These are phyloP conservation scores for Exophiala dermatitidis DNA, from an alignment of 2,329 filamentous ascomycete species.

Conservation along the genomic window DNA sequence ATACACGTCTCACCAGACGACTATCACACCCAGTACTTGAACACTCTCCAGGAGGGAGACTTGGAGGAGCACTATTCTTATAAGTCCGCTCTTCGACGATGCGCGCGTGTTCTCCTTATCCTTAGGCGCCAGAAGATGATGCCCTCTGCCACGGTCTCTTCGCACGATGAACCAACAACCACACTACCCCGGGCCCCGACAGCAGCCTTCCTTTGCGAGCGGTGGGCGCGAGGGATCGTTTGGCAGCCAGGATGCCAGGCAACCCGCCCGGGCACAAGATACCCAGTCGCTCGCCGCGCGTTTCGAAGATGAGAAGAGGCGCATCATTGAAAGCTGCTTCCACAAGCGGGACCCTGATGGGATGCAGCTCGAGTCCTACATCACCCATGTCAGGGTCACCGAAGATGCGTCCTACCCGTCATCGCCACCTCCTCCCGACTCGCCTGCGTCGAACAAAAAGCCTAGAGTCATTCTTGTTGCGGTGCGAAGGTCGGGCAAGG, in stretches of 20 bases:
- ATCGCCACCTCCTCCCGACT: constrained; percentile 71
- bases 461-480: constrained; percentile 85
- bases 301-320: constrained; percentile 93
- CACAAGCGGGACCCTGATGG: constrained; percentile 81
- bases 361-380: constrained; percentile 84
- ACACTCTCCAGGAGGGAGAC: neutral
- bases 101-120: neutral
- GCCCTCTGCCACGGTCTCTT: constrained; percentile 4
- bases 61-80: neutral
- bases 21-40: neutral
- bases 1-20: neutral
- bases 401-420: constrained; percentile 82
- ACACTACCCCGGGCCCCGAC: constrained; percentile 13
- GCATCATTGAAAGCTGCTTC: constrained; percentile 94
- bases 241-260: constrained; percentile 5
- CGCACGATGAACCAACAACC: constrained; percentile 20
- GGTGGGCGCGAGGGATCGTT: constrained; percentile 11
- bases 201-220: constrained; percentile 11
- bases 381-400: constrained; percentile 86
- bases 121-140: constrained; percentile 13
- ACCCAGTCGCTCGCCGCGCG: constrained; percentile 57
- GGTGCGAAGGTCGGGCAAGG: constrained; percentile 82
- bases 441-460: constrained; percentile 71
- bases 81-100: neutral
- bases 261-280: constrained; percentile 8